These are phyloP conservation scores for Leccinellum luteum DNA, from an alignment of 768 basidiomycete species.

Conservation along the genomic window DNA sequence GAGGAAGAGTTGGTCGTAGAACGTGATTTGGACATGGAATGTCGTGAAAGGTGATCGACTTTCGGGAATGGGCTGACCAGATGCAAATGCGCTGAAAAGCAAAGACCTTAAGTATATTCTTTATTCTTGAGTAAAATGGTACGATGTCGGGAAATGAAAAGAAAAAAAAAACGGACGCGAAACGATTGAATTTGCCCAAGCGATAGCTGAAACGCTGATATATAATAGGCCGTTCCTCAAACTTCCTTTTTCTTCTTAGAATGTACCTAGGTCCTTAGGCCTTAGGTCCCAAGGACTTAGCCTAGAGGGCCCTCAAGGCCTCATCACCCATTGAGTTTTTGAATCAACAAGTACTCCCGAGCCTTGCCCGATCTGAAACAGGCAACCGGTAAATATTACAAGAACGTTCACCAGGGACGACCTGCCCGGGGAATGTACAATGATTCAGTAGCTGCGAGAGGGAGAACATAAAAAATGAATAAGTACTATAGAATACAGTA, in stretches of 20 bases:
- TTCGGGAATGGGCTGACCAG: neutral
- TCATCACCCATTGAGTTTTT: no score
- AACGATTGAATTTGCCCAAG: no score
- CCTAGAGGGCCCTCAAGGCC: no score
- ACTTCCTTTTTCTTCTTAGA: no score
- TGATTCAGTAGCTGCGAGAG: neutral
- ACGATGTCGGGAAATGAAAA: constrained; percentile 1
- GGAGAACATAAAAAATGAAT: constrained; percentile 17
- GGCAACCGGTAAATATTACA: neutral
- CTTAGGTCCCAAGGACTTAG: no score
- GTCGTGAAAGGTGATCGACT: neutral
- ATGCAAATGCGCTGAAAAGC: neutral
- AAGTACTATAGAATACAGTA: constrained; percentile 34
- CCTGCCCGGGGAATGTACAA: neutral
- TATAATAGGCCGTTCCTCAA: no score
- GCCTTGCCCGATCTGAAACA: neutral
- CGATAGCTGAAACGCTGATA: no score
- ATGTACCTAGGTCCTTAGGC: no score
- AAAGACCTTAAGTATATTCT: neutral
- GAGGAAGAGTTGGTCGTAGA: neutral
- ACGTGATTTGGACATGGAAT: constrained; percentile 18
- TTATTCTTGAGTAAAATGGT: neutral
- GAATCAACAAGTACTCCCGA: no score
- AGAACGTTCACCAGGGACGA: neutral
- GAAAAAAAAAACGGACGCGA: no score